These are phyloP conservation scores for Berkeleyomyces basicola DNA, from an alignment of 2,329 filamentous ascomycete species.

Conservation along the genomic window DNA sequence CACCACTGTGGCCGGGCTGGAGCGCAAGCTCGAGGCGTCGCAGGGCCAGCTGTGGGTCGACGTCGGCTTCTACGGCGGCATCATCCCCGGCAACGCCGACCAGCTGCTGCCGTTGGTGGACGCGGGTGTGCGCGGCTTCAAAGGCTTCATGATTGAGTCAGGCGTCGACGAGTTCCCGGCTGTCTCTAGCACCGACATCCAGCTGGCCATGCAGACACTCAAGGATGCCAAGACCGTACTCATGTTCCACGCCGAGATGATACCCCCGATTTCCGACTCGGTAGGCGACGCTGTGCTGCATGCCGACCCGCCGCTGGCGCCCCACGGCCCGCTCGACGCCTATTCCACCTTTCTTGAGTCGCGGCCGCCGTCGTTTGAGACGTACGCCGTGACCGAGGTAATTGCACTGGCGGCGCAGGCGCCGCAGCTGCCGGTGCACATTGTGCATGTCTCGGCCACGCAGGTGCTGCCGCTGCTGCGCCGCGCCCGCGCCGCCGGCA, in stretches of 20 bases:
- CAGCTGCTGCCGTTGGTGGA: constrained; percentile 69
- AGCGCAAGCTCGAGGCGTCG: constrained; percentile 73
- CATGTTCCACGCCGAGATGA: constrained; percentile 99
- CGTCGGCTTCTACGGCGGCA: constrained; percentile 93
- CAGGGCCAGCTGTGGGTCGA: constrained; percentile 91
- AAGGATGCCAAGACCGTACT: constrained; percentile 72
- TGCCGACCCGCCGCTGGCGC: constrained; percentile 52
- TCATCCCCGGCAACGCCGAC: constrained; percentile 73
- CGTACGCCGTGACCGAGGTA: constrained; percentile 76
- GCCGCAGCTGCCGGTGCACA: constrained; percentile 71
- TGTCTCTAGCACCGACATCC: constrained; percentile 64
- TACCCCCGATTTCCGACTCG: constrained; percentile 67
- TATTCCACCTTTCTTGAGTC: constrained; percentile 90
- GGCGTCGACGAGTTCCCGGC: constrained; percentile 95
- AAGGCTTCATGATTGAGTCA: constrained; percentile 93
- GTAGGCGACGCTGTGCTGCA: constrained; percentile 61
- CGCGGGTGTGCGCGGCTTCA: constrained; percentile 84
- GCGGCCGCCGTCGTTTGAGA: constrained; percentile 78
- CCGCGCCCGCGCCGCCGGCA: constrained; percentile 51
- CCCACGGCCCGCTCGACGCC: constrained; percentile 52
- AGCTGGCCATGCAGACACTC: constrained; percentile 62
- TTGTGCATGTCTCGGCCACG: constrained; percentile 82
- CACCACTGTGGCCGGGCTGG: constrained; percentile 66
- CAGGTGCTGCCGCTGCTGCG: constrained; percentile 71
- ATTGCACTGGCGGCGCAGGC: constrained; percentile 65